These are phyloP conservation scores for Neophaeococcomyces mojaviensis DNA, from an alignment of 2,329 filamentous ascomycete species.

Conservation along the genomic window DNA sequence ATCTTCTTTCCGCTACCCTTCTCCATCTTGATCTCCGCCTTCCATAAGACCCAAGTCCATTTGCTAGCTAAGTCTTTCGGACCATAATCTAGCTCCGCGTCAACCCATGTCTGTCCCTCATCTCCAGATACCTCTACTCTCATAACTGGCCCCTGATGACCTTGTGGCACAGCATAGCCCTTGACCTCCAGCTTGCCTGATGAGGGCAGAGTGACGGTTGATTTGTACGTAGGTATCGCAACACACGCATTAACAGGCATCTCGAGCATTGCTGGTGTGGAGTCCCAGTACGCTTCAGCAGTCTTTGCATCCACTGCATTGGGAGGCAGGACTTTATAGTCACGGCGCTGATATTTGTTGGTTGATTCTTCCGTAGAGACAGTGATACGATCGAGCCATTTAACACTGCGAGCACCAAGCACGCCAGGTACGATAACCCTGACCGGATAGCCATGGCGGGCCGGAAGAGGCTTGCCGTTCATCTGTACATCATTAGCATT, in stretches of 20 bases:
- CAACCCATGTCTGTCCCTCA: conserved; percentile 43
- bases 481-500: conserved; percentile 29
- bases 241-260: conserved; percentile 53
- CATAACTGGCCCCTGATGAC: conserved; percentile 45
- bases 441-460: conserved; percentile 47
- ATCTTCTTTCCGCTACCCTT: conserved; percentile 38
- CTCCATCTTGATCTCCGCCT: conserved; percentile 35
- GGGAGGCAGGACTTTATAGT: conserved; percentile 54
- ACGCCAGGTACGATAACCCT: conserved; percentile 47
- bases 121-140: conserved; percentile 48
- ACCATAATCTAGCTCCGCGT: conserved; percentile 35
- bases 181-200: conserved; percentile 40
- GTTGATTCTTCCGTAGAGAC: conserved; percentile 44
- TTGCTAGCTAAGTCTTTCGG: conserved; percentile 27
- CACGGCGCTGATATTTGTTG: conserved; percentile 51
- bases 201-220: conserved; percentile 34
- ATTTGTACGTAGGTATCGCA: conserved; percentile 38
- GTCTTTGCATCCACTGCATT: conserved; percentile 41
- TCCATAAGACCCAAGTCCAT: conserved; percentile 54
- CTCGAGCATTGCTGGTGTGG: conserved; percentile 44
- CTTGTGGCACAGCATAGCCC: conserved; percentile 51
- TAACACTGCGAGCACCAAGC: conserved; percentile 47
- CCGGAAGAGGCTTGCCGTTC: conserved; percentile 41
- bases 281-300: conserved; percentile 47
- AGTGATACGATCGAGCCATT: conserved; percentile 50